Evolutionary conservation across 306 rosid species (phyloP), one percentile per base, ranked within the genome.

Genomic region (Cucurbita pepo): DNA sequence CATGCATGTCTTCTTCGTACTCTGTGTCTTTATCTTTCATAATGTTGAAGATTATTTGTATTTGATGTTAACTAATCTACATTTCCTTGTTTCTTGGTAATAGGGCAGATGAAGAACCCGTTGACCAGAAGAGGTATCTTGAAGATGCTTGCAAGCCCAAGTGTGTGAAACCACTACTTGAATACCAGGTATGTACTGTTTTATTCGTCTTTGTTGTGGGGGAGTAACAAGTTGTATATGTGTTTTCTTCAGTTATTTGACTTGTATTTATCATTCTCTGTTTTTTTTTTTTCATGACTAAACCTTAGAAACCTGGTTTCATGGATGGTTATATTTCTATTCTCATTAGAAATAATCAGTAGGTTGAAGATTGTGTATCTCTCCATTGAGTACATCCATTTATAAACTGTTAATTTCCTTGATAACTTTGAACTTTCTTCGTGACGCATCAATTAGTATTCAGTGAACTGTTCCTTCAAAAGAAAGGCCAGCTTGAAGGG

Each of bases 101-200:
- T 73, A 94, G 99, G 99, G 96, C 99, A 73, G 99, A 94, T 12
- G 99, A 94, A 75, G 99, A 94, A 79, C 96, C 87, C 76, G 96
- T 86, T 84, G 95, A 89, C 84, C 99, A 83, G 77, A 94, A 94
- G 86, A 86, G 77, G 82, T 83, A 87, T 78, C 81, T 82, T 54
- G 96, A 94, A 81, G 96, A 91, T 55, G 79, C 83, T 64, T 94
- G 99, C 92, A 91, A 91, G 78, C 99, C 99, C 1, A 94, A 94
- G 84, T 94, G 99, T 85, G 99, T 94, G 80, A 91, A 89, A 73
- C 90, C 95, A 40, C 81, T 91, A 9, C 84, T 91, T 67, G 81
- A 85, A 71, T 91, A 89, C 76, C 96, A 94, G 99, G 99, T 91
- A 77, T 37, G 71, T 36, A 34, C n/a, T 16, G 21, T 22, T 56